These are phyloP conservation scores for Clarkia xantiana DNA, from an alignment of 345 rosid species.

Conservation along the genomic window DNA sequence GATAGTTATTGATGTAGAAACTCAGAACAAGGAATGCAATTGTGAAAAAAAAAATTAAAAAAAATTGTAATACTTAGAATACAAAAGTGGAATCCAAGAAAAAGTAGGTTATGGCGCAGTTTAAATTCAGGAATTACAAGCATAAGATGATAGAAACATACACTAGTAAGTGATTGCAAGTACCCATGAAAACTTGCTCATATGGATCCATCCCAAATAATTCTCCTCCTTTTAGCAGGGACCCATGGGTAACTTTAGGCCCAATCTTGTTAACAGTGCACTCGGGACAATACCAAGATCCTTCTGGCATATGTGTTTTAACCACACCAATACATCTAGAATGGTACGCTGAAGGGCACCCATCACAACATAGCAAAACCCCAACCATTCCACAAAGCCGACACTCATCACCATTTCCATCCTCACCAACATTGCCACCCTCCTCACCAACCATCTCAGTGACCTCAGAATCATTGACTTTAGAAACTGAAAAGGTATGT, in stretches of 20 bases:
- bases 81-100: background rate
- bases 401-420: conserved; percentile 84
- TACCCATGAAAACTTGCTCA: conserved; percentile 76
- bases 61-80: background rate
- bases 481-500: conserved; percentile 16
- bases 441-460: conserved; percentile 19
- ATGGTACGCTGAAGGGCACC: conserved; percentile 94
- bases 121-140: conserved; percentile 3
- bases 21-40: too few species aligned
- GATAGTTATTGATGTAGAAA: too few species aligned
- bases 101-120: background rate
- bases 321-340: conserved; percentile 80
- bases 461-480: conserved; percentile 21
- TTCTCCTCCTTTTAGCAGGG: conserved; percentile 73
- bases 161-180: conserved; percentile 86
- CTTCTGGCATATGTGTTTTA: conserved; percentile 77
- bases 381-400: conserved; percentile 97
- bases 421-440: conserved; percentile 32
- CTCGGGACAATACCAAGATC: conserved; percentile 91
- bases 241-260: conserved; percentile 36
- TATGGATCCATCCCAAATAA: conserved; percentile 65
- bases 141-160: conserved; percentile 37
- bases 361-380: conserved; percentile 82
- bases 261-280: conserved; percentile 55
- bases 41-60: background rate